Evolutionary conservation across 2,329 filamentous ascomycete genomes (phyloP).

Genomic region (Xylariaceae sp.): DNA sequence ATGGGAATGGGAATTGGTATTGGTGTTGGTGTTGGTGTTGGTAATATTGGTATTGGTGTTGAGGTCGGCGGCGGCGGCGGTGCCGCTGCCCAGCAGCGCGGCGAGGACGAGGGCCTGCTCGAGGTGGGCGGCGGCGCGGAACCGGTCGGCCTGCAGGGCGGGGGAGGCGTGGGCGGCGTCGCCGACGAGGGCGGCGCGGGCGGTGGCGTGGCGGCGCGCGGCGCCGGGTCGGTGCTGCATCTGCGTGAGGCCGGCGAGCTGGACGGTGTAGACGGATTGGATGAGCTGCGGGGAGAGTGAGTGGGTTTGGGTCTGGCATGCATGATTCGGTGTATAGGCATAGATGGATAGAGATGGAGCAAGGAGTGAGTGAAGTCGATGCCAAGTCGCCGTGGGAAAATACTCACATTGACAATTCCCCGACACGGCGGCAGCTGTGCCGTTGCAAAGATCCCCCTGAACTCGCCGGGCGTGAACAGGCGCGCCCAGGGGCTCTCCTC

Average conservation of each 20-base stretch:
- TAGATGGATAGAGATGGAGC: too few species aligned
- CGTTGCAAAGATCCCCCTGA: constrained; percentile 18
- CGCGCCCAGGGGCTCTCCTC: constrained; percentile 18
- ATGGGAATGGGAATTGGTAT: too few species aligned
- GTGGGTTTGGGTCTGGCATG: too few species aligned
- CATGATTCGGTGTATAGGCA: too few species aligned
- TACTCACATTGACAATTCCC: constrained; percentile 22
- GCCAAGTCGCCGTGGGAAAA: too few species aligned
- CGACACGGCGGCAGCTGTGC: constrained; percentile 16
- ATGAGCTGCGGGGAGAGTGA: too few species aligned
- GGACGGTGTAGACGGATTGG: constrained; percentile 23
- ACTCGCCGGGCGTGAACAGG: constrained; percentile 23
- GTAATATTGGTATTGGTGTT: constrained; percentile 21
- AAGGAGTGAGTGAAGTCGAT: too few species aligned
- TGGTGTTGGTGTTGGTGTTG: too few species aligned
- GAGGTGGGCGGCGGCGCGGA: constrained; percentile 13
- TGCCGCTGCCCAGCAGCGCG: constrained; percentile 16
- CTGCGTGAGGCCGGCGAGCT: constrained; percentile 21
- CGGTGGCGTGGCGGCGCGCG: constrained; percentile 15
- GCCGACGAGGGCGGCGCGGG: constrained; percentile 18
- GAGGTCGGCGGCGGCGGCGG: constrained; percentile 14
- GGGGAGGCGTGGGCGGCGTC: constrained; percentile 19
- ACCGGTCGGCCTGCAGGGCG: constrained; percentile 12
- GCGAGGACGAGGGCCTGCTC: constrained; percentile 22
- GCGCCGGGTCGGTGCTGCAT: constrained; percentile 12